Evolutionary conservation across 345 rosid species (phyloP).

Genomic region (Populus ilicifolia): DNA sequence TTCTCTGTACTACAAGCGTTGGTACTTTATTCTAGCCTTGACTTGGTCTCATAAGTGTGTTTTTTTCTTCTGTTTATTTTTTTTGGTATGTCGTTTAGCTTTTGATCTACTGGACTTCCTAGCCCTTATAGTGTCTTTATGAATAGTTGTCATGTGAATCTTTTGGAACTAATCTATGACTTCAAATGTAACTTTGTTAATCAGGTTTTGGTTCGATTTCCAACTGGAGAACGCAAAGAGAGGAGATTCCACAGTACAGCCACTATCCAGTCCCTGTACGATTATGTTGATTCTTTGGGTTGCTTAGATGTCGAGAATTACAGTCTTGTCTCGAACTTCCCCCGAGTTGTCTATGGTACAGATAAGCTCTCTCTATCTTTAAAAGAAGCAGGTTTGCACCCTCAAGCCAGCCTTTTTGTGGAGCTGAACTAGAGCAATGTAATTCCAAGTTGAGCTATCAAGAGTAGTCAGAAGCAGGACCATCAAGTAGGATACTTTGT

Average conservation of each 20-base stretch:
- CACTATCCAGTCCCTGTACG: constrained; percentile 62
- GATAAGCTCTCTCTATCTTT: constrained; percentile 59
- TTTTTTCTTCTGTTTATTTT: not conserved
- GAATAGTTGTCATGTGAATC: not conserved
- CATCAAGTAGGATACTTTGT: constrained; percentile 15
- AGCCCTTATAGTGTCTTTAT: not conserved
- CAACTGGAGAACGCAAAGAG: constrained; percentile 89
- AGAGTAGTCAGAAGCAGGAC: not conserved
- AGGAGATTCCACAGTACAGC: constrained; percentile 68
- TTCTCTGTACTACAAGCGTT: not conserved
- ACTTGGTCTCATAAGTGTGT: not conserved
- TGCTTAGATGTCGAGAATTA: constrained; percentile 65
- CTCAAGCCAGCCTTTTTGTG: constrained; percentile 97
- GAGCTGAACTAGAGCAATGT: constrained; percentile 56
- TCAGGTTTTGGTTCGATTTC: constrained; percentile 89
- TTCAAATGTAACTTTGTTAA: not conserved
- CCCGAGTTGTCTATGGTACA: constrained; percentile 64
- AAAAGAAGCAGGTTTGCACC: constrained; percentile 92
- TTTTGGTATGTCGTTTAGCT: not conserved
- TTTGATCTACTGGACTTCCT: not conserved
- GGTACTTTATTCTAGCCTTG: not conserved
- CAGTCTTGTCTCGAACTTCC: constrained; percentile 85
- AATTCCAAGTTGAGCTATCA: constrained; percentile 10
- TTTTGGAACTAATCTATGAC: not conserved
- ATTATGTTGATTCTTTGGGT: constrained; percentile 90